Base-by-base conservation (phyloP, 306 rosid genomes). In the Geum urbanum region DNA sequence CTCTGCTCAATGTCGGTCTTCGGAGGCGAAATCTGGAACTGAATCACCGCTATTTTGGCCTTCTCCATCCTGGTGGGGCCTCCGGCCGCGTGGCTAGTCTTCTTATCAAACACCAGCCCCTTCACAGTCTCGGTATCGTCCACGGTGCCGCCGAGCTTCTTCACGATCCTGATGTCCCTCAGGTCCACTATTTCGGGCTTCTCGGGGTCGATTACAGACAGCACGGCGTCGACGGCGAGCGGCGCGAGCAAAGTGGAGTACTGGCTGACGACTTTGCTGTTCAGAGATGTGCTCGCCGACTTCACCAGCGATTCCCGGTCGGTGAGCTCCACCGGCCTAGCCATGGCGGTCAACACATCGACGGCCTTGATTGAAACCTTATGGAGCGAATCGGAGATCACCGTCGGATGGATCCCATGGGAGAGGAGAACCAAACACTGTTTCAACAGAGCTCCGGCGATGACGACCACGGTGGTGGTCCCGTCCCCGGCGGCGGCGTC, bases 1-100 rank as follows among this genome's bases (percentile, higher is more conserved):
- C 97, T 94, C 85, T 94, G 99, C 55, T 94, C 99, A 5, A 94
- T 94, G 43, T 94, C 99, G 0, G 99, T 94, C 13, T 94, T 94
- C 0, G 97, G 99, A 0, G 99, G 97, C 0, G 99, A 94, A 81
- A 94, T 94, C 91, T 94, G 99, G 70, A 94, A 94, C 78, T 94
- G 99, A 62, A 94, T 94, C 56, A 94, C 99, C 2, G 95, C 99
- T 60, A 94, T 91, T 77, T 88, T 91, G 0, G 99, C 97, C 56
- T 88, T 88, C 77, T 94, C 99, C 91, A 89, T 86, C 10, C 99
- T 81, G 0, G 92, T 89, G 0, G 96, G 96, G n/a, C 99, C 99
- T 3, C 99, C 99, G 0, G 99, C 89, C 0, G 99, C 97, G 47
- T 91, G 97, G n/a, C 99, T 94, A 1, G 80, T 92, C 82, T 91